Percentiles rank a stretch among this genome's conserved stretches.
Evolutionary conservation across 495 filamentous ascomycete genomes (phyloP).

Genomic region (Sphaerosporella brunnea): DNA sequence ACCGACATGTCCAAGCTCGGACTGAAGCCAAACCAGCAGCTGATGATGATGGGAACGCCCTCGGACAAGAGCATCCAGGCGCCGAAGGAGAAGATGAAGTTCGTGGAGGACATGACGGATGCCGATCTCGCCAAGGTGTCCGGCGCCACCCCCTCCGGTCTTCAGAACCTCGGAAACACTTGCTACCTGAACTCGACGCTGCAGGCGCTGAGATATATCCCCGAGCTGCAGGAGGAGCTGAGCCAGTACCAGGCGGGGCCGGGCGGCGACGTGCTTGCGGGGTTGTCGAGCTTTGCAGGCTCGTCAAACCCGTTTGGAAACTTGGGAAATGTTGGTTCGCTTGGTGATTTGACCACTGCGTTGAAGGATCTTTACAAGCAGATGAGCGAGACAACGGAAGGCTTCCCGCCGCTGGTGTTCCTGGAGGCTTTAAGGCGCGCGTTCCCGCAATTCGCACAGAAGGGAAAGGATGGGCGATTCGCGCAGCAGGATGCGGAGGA

Average conservation of each 20-base stretch:
- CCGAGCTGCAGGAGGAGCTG: slow-evolving; percentile 75
- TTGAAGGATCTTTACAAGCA: slow-evolving; percentile 78
- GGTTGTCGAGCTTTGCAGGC: slow-evolving; percentile 22
- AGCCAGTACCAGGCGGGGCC: slow-evolving; percentile 38
- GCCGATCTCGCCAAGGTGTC: slow-evolving; percentile 68
- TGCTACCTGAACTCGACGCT: slow-evolving; percentile 97
- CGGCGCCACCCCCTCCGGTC: slow-evolving; percentile 71
- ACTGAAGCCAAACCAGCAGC: slow-evolving; percentile 66
- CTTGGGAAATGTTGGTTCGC: slow-evolving; percentile 41
- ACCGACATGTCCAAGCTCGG: slow-evolving; percentile 64
- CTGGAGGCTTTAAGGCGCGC: slow-evolving; percentile 59
- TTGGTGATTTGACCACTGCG: slow-evolving; percentile 58
- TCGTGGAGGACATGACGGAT: slow-evolving; percentile 95
- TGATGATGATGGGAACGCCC: slow-evolving; percentile 96
- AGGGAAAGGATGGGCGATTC: slow-evolving; percentile 58
- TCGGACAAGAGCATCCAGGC: slow-evolving; percentile 41
- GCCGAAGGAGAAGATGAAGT: slow-evolving; percentile 70
- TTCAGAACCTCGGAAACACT: slow-evolving; percentile 89
- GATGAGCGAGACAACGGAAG: slow-evolving; percentile 82
- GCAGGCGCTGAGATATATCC: slow-evolving; percentile 71
- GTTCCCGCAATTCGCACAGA: slow-evolving; percentile 91
- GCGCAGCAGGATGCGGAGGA: slow-evolving; percentile 97
- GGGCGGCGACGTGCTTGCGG: slow-evolving; percentile 15
- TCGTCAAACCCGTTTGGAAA: slow-evolving; percentile 28
- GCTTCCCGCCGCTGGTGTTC: slow-evolving; percentile 72